A percentile compares a stretch with the other conserved stretches of the same genome.
Conservation (phyloP, 1,284 basidiomycete genomes). For the Tilletia indica region DNA sequence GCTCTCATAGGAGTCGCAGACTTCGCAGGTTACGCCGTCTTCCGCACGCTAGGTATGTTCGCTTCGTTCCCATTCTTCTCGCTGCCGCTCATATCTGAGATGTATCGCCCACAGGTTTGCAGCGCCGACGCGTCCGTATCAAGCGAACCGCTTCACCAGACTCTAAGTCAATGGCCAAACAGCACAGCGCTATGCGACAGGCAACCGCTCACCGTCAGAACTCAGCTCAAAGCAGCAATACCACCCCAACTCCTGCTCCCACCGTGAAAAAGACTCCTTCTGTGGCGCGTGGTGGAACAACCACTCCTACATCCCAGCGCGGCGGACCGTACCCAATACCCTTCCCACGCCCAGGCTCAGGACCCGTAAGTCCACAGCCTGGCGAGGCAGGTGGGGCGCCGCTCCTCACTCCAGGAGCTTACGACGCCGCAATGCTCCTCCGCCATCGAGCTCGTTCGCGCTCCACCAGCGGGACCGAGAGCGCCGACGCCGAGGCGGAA, state of each 20-base stretch:
- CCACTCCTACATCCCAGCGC: constrained; percentile 28
- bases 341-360: constrained; percentile 17
- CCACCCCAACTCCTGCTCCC: neutral
- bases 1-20: constrained; percentile 32
- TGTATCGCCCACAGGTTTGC: constrained; percentile 29
- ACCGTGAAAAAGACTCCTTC: neutral
- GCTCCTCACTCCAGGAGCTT: constrained; percentile 37
- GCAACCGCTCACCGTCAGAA: neutral
- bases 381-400: constrained; percentile 28
- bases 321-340: constrained; percentile 16
- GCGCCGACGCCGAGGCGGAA: constrained; percentile 34
- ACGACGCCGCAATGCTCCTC: constrained; percentile 46
- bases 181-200: constrained; percentile 20
- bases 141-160: constrained; percentile 9
- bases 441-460: constrained; percentile 36
- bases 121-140: constrained; percentile 38
- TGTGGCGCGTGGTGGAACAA: constrained; percentile 23
- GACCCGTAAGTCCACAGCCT: neutral
- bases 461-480: constrained; percentile 29
- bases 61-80: neutral
- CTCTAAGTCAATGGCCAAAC: constrained; percentile 22
- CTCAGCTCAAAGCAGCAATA: too few species aligned
- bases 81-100: neutral
- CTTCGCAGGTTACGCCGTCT: constrained; percentile 49
- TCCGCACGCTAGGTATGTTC: constrained; percentile 45